Percentiles rank a stretch among this genome's conserved stretches.
These are phyloP conservation scores for Yamadazyma takamatsuzukensis DNA, from an alignment of 805 yeast species.

Conservation along the genomic window DNA sequence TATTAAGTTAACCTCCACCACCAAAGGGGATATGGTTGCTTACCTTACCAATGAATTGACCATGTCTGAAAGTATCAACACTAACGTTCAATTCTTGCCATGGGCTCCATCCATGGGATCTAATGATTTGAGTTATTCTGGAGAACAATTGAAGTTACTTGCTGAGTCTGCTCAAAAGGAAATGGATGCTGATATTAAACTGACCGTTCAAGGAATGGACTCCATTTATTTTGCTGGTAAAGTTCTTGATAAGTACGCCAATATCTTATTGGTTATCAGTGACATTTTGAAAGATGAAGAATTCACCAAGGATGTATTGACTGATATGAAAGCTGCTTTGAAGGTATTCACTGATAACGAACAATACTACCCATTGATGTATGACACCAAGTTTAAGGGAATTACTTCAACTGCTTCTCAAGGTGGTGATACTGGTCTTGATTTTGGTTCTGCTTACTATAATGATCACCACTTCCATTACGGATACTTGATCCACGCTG, in stretches of 20 bases:
- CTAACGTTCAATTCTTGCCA: slow-evolving; percentile 42
- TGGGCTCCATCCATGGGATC: slow-evolving; percentile 37
- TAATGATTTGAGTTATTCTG: slow-evolving; percentile 32
- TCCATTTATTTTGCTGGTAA: slow-evolving; percentile 55
- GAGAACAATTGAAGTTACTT: slow-evolving; percentile 40
- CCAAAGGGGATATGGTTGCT: slow-evolving; percentile 50
- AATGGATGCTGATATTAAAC: slow-evolving; percentile 42
- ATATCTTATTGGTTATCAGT: slow-evolving; percentile 48
- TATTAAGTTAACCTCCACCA: slow-evolving; percentile 40
- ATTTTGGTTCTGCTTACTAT: slow-evolving; percentile 72
- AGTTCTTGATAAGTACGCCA: slow-evolving; percentile 53
- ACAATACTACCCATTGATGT: slow-evolving; percentile 49
- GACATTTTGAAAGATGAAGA: slow-evolving; percentile 45
- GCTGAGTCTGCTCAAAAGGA: slow-evolving; percentile 47
- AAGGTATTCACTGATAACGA: slow-evolving; percentile 33
- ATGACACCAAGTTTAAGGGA: slow-evolving; percentile 55
- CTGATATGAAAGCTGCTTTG: slow-evolving; percentile 42
- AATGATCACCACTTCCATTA: slow-evolving; percentile 89
- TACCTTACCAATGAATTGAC: slow-evolving; percentile 37
- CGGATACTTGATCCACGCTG: slow-evolving; percentile 80
- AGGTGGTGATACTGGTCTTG: slow-evolving; percentile 43
- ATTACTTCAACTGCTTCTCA: slow-evolving; percentile 51
- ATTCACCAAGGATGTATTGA: slow-evolving; percentile 32
- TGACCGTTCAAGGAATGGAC: slow-evolving; percentile 31
- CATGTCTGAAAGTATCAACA: slow-evolving; percentile 37